phyloP scores from a whole-genome alignment of 2,329 filamentous ascomycete species.

The Arthroderma uncinatum region DNA sequence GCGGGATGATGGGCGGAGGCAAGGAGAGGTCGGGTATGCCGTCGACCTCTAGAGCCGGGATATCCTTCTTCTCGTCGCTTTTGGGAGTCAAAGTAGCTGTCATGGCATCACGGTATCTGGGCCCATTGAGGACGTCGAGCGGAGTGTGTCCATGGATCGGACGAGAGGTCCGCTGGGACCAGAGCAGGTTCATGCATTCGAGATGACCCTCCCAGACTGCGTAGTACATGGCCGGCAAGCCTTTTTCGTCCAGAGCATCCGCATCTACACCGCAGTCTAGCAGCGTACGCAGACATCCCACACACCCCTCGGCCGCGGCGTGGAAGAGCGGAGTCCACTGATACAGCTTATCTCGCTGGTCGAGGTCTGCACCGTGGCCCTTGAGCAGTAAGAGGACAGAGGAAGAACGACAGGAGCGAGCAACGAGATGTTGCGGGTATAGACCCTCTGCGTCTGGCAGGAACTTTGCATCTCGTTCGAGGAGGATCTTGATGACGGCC shows the following conservation, averaged over 20 bases:
- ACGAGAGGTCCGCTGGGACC: slow-evolving; percentile 26
- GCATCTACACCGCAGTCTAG: slow-evolving; percentile 68
- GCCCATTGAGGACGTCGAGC: slow-evolving; percentile 28
- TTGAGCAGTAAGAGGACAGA: slow-evolving; percentile 69
- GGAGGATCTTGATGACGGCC: slow-evolving; percentile 70
- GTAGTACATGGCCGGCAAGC: slow-evolving; percentile 91
- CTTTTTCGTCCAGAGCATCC: slow-evolving; percentile 80
- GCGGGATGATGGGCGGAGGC: slow-evolving; percentile 88
- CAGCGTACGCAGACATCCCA: slow-evolving; percentile 72
- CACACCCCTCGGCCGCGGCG: slow-evolving; percentile 89
- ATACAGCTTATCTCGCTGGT: slow-evolving; percentile 91
- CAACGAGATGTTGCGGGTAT: slow-evolving; percentile 93
- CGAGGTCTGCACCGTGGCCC: slow-evolving; percentile 74
- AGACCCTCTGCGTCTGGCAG: slow-evolving; percentile 92
- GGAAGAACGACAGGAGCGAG: slow-evolving; percentile 72
- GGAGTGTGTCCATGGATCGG: slow-evolving; percentile 21
- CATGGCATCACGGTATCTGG: slow-evolving; percentile 20
- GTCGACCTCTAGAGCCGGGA: slow-evolving; percentile 53
- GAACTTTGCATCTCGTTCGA: slow-evolving; percentile 68
- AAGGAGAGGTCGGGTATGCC: slow-evolving; percentile 85
- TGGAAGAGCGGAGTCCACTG: slow-evolving; percentile 96
- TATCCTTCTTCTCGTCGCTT: slow-evolving; percentile 6
- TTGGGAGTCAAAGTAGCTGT: slow-evolving; percentile 6
- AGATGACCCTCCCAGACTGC: slow-evolving; percentile 96
- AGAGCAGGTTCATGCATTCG: slow-evolving; percentile 81